These are phyloP conservation scores for Musa troglodytarum DNA, from an alignment of 176 grass and related monocot species.

Conservation along the genomic window DNA sequence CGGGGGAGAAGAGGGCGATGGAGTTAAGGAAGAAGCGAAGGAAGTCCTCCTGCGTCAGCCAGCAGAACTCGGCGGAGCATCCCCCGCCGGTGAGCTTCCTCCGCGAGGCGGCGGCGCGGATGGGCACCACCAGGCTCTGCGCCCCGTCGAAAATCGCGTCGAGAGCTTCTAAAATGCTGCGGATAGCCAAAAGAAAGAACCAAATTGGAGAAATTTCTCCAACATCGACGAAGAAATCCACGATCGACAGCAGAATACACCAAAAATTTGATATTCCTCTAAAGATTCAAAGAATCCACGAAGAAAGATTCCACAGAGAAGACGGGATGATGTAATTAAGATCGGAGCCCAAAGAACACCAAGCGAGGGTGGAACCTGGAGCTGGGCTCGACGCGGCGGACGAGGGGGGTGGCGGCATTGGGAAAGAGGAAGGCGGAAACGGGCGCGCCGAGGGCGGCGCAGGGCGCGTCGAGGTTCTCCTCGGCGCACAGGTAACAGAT, in stretches of 20 bases:
- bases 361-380: slow-evolving; percentile 29
- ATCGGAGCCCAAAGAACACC: too few species aligned
- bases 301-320: background rate
- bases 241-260: slow-evolving; percentile 1
- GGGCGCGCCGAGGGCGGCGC: slow-evolving; percentile 34
- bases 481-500: slow-evolving; percentile 57
- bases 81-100: slow-evolving; percentile 14
- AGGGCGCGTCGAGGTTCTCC: slow-evolving; percentile 26
- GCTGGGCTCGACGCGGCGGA: slow-evolving; percentile 37
- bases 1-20: slow-evolving; percentile 45
- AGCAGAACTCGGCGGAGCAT: slow-evolving; percentile 40
- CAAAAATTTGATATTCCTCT: too few species aligned
- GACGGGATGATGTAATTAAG: background rate
- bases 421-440: slow-evolving; percentile 36
- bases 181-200: slow-evolving; percentile 2
- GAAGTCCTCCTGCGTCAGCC: slow-evolving; percentile 65
- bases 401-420: slow-evolving; percentile 1
- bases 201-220: background rate
- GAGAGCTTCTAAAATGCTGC: slow-evolving; percentile 49
- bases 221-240: background rate
- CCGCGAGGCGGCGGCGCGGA: slow-evolving; percentile 13
- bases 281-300: background rate
- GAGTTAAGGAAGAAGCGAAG: slow-evolving; percentile 64
- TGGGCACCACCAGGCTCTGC: slow-evolving; percentile 43
- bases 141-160: slow-evolving; percentile 56